Conservation (phyloP, 1,139 yeast genomes). For the Suzukiozyma palmioleophila region DNA sequence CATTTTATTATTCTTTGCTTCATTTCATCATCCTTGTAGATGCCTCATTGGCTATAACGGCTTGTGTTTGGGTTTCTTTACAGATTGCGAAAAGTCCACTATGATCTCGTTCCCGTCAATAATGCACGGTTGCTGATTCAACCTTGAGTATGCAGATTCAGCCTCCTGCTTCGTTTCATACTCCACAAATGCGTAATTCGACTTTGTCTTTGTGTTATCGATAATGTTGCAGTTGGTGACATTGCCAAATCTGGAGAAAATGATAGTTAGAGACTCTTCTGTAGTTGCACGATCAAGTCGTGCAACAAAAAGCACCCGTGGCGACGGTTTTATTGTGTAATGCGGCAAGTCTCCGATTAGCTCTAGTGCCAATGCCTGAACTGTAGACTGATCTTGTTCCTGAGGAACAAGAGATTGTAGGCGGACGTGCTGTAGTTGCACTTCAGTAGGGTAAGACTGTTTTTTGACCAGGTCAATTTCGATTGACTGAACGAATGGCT, state of each 20-base stretch:
- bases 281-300: slow-evolving; percentile 58
- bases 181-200: slow-evolving; percentile 56
- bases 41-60: no score
- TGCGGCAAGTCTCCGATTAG: slow-evolving; percentile 62
- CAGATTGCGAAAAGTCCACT: slow-evolving; percentile 67
- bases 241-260: slow-evolving; percentile 58
- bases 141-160: slow-evolving; percentile 55
- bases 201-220: slow-evolving; percentile 31
- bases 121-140: slow-evolving; percentile 47
- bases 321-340: slow-evolving; percentile 57
- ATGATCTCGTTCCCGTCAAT: slow-evolving; percentile 63
- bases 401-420: slow-evolving; percentile 9
- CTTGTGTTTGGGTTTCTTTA: slow-evolving; percentile 12
- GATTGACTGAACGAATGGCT: slow-evolving; percentile 39
- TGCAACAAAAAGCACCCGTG: slow-evolving; percentile 58
- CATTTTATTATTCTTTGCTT: no score
- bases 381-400: slow-evolving; percentile 8
- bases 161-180: slow-evolving; percentile 44
- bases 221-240: slow-evolving; percentile 52
- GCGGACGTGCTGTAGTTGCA: slow-evolving; percentile 10
- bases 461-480: slow-evolving; percentile 4
- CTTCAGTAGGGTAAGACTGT: slow-evolving; percentile 7
- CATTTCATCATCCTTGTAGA: no score
- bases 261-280: slow-evolving; percentile 47
- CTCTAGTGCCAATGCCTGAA: slow-evolving; percentile 53